Conservation (phyloP, 2,329 filamentous ascomycete species). For the Zasmidium citrigriseum region DNA sequence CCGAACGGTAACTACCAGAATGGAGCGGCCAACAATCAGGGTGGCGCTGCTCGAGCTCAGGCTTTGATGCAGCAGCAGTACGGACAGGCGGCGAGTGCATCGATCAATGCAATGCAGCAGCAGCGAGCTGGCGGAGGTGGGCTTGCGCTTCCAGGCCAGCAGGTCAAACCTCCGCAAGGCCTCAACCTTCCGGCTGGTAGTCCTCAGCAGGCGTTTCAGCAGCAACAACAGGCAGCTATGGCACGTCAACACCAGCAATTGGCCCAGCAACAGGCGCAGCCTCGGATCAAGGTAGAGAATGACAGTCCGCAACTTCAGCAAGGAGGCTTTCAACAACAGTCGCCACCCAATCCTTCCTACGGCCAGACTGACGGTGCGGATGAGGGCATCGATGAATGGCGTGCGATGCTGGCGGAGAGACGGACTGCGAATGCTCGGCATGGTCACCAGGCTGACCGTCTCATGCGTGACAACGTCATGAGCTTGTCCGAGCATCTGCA, state of each 20-base stretch:
- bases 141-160: conserved; percentile 35
- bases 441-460: conserved; percentile 63
- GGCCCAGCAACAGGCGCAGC: conserved; percentile 39
- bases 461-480: conserved; percentile 69
- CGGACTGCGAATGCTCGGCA: conserved; percentile 54
- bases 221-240: conserved; percentile 43
- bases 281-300: conserved; percentile 39
- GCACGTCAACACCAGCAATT: conserved; percentile 33
- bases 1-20: conserved; percentile 28
- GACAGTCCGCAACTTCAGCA: conserved; percentile 30
- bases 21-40: conserved; percentile 34
- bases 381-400: conserved; percentile 59
- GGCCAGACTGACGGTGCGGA: conserved; percentile 76
- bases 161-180: conserved; percentile 32
- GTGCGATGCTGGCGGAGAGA: conserved; percentile 61
- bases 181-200: conserved; percentile 38
- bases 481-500: conserved; percentile 69
- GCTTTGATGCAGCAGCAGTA: conserved; percentile 61
- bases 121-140: conserved; percentile 38
- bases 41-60: conserved; percentile 49
- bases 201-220: conserved; percentile 38
- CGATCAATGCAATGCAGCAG: conserved; percentile 60
- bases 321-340: conserved; percentile 36
- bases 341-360: conserved; percentile 47
- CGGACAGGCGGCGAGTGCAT: conserved; percentile 64